Conservation (phyloP, 257 asterid genomes). For the Lithospermum erythrorhizon region DNA sequence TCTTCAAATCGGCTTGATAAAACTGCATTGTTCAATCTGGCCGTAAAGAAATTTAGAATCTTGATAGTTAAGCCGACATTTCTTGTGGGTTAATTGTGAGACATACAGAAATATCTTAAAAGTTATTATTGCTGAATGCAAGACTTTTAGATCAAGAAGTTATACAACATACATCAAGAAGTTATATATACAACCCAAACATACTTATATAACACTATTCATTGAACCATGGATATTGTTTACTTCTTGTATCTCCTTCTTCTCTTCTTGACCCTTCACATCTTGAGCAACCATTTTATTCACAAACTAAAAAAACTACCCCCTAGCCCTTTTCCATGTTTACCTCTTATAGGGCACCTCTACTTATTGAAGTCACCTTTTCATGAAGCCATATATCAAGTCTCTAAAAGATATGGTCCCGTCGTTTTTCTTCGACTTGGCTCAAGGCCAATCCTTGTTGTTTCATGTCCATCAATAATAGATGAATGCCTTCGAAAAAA, state of each 20-base stretch:
- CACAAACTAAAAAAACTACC: conserved; percentile 25
- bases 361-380: conserved; percentile 39
- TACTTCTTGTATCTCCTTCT: conserved; percentile 7
- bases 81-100: no score
- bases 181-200: no score
- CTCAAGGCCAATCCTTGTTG: conserved; percentile 37
- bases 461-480: conserved; percentile 44
- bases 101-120: no score
- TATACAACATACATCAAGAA: no score
- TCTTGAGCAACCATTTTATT: conserved; percentile 14
- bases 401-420: conserved; percentile 35
- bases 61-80: no score
- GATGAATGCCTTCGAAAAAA: conserved; percentile 55
- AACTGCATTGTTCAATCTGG: no score
- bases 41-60: no score
- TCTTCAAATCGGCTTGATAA: no score
- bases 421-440: conserved; percentile 42
- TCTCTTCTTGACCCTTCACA: conserved; percentile 14
- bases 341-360: conserved; percentile 55
- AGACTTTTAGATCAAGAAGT: no score
- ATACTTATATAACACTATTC: neutral
- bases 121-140: no score
- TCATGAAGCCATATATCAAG: conserved; percentile 31
- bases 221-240: neutral
- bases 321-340: conserved; percentile 32